Evolutionary conservation across 176 grass and related monocot genomes (phyloP), one percentile per base, ranked within the genome.

Genomic region (Musa beccarii): DNA sequence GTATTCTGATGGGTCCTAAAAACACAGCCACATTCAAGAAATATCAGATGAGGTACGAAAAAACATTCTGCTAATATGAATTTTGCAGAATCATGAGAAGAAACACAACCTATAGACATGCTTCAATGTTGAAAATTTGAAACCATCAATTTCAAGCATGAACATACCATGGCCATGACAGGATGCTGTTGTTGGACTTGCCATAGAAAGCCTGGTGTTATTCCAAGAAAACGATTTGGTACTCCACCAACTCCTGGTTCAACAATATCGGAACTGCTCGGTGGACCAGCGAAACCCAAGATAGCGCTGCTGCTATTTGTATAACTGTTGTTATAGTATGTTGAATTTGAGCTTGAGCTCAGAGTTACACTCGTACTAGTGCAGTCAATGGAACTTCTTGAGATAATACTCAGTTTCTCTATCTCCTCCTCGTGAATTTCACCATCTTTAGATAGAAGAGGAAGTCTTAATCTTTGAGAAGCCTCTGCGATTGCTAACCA

Each of bases 361-460:
- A 90, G 95, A 9, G 88, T 87, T 29, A 89, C 72, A 65, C 90
- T 93, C 0, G 85, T 89, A 51, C 56, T 53, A 43, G 79, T 87
- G 64, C 90, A 91, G 49, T 98, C 90, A 15, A 98, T 88, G 51
- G 95, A 98, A 53, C 76, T 88, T 72, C 95, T 98, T 29, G 95
- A 93, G 21, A 88, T 72, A 17, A 84, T 77, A 81, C 91, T 98
- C 72, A 91, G 70, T 74, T 90, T 90, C 51, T 93, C 88, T 9
- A 93, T 92, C 79, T 96, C 93, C 74, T 98, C 84, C 57, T 88
- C 87, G 26, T 93, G 88, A 62, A 89, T 86, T 81, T 98, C 88
- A 15, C 88, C 84, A 21, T 85, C 84, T 82, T 98, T 92, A 1
- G 88, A 93, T 28, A 98, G 88, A 50, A 98, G 81, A 19, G 95